Evolutionary conservation across 495 filamentous ascomycete species (phyloP), one percentile per base, ranked within the genome.

Genomic region (Hyaloscypha hepaticicola): DNA sequence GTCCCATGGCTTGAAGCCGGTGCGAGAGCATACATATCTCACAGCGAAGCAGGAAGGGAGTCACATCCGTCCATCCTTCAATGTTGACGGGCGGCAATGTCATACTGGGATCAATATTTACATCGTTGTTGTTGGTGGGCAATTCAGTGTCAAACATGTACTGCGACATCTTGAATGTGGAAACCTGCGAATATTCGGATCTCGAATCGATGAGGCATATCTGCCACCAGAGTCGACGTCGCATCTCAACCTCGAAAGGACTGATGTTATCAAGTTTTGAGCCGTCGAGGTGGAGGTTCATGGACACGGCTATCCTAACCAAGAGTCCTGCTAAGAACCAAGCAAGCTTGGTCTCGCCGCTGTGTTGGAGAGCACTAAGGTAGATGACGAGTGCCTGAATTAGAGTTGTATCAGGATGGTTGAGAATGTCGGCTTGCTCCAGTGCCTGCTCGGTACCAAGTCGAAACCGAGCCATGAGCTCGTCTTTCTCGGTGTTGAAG

Each of bases 211-310:
- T 4, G 8, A 27, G 5, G 25, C 22, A 21, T n/a, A 57, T 57
- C n/a, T 57, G 28, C 53, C 27, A 33, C 53, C 27, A 57, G 12
- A 57, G 53, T 29, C 53, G 53, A 16, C 53, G 53, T 57, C 53
- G 25, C 27, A 57, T 57, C n/a, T 57, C 26, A 2, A n/a, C n/a
- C 16, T 57, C 53, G 19, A 57, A 57, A 3, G 25, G 26, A 12
- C 7, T 28, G 12, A 45, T 45, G 3, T 45, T 8, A 16, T 3
- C 26, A 11, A n/a, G n/a, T 33, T 21, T 29, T 16, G 28, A 57
- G 16, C 38, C 6, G 16, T 45, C 38, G 38, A 45, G 6, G 16
- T 45, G 38, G 38, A 45, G 38, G 0, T 45, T 14, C 6, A 45
- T 45, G 11, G 38, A 8, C 38, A 11, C 38, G 12, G 38, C 38